Conservation (phyloP, 2,329 filamentous ascomycete genomes). For the Simplicillium aogashimaense region DNA sequence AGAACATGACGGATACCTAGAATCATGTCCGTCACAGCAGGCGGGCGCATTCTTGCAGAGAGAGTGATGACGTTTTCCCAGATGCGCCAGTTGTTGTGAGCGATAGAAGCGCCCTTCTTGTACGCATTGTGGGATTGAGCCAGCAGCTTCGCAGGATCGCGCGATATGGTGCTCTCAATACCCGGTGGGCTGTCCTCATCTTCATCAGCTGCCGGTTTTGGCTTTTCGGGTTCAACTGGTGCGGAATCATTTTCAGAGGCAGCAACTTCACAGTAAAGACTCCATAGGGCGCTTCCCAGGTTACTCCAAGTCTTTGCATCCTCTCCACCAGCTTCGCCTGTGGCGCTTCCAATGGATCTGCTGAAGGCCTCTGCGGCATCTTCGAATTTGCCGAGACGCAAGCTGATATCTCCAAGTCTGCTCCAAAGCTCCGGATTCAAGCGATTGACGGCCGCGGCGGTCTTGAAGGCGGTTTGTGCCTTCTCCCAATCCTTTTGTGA, state of each 20-base stretch:
- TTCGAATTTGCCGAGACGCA: constrained; percentile 67
- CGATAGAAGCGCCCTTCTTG: constrained; percentile 75
- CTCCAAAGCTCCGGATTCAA: constrained; percentile 82
- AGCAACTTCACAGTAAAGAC: constrained; percentile 48
- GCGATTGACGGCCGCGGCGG: constrained; percentile 69
- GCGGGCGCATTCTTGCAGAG: constrained; percentile 65
- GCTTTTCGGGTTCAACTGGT: constrained; percentile 15
- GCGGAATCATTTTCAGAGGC: constrained; percentile 23
- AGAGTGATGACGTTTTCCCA: constrained; percentile 96
- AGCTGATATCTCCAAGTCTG: constrained; percentile 75
- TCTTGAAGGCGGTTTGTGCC: constrained; percentile 68
- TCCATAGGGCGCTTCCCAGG: constrained; percentile 72
- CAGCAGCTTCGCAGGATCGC: constrained; percentile 51
- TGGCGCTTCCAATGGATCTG: constrained; percentile 59
- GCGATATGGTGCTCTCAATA: constrained; percentile 13
- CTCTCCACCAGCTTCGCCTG: constrained; percentile 60
- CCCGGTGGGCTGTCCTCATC: constrained; percentile 16
- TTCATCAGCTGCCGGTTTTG: constrained; percentile 13
- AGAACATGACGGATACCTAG: constrained; percentile 67
- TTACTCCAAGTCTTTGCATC: constrained; percentile 95
- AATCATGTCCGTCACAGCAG: constrained; percentile 65
- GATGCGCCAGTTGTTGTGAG: constrained; percentile 81
- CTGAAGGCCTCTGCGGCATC: constrained; percentile 78
- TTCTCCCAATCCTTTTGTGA: constrained; percentile 53
- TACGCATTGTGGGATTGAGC: constrained; percentile 73